phyloP scores from a whole-genome alignment of 805 yeast genomes.

The Hanseniaspora meyeri region DNA sequence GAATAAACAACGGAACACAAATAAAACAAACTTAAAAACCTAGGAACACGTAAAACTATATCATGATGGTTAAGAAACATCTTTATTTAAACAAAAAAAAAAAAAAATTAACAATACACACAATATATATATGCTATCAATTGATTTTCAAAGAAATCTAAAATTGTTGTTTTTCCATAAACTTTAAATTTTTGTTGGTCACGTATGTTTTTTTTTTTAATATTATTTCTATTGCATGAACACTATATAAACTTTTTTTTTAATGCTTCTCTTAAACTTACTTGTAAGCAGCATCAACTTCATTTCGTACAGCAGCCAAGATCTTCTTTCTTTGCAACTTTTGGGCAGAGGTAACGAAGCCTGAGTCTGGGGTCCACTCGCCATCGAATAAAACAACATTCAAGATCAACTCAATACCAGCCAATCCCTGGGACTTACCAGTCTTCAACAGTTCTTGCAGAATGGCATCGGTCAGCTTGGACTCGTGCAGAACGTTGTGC shows the following conservation, averaged over 20 bases:
- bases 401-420: slow-evolving; percentile 71
- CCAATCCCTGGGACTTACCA: slow-evolving; percentile 68
- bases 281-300: slow-evolving; percentile 38
- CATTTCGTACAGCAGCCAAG: slow-evolving; percentile 50
- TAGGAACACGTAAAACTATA: neutral
- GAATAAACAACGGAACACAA: neutral
- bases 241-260: neutral
- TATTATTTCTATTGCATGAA: neutral
- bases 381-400: slow-evolving; percentile 70
- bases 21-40: neutral
- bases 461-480: slow-evolving; percentile 43
- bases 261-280: neutral
- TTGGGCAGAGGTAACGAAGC: slow-evolving; percentile 88
- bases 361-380: slow-evolving; percentile 97
- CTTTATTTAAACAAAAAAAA: no score
- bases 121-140: neutral
- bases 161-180: no score
- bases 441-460: slow-evolving; percentile 52
- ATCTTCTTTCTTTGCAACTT: slow-evolving; percentile 90
- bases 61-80: neutral
- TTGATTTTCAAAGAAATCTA: no score
- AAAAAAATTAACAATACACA: no score
- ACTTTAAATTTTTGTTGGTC: neutral
- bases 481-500: slow-evolving; percentile 40
- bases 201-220: neutral